Conservation (phyloP, 352 stramenopile species). For the Globisporangium takayamanum region DNA sequence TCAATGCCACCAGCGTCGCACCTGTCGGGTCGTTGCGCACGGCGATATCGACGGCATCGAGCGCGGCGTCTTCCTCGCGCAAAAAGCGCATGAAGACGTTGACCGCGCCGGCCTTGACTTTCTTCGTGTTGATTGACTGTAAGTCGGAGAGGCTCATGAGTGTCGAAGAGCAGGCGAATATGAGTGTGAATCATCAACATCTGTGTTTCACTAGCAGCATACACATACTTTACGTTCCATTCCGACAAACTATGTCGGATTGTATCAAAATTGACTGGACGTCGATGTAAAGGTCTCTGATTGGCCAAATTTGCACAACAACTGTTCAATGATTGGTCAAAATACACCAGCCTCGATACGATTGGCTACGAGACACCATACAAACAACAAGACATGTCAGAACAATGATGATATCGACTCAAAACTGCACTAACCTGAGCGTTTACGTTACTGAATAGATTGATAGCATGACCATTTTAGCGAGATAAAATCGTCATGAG, state of each 20-base stretch:
- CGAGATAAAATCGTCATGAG: no score
- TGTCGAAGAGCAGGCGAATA: slow-evolving; percentile 10
- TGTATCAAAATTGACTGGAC: slow-evolving; percentile 2
- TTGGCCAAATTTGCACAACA: not conserved
- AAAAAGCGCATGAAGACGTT: slow-evolving; percentile 16
- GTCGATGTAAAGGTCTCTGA: not conserved
- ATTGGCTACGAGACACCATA: slow-evolving; percentile 1
- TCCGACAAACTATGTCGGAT: slow-evolving; percentile 15
- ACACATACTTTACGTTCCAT: slow-evolving; percentile 9
- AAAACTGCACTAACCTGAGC: not conserved
- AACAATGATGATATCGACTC: slow-evolving; percentile 3
- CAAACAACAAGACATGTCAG: slow-evolving; percentile 1
- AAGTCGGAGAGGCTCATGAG: slow-evolving; percentile 15
- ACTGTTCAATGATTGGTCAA: not conserved
- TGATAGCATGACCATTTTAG: no score
- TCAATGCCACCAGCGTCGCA: slow-evolving; percentile 10
- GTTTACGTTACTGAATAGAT: no score
- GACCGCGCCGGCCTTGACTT: slow-evolving; percentile 7
- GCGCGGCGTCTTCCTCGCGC: slow-evolving; percentile 5
- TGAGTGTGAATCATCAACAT: slow-evolving; percentile 4
- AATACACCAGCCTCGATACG: not conserved
- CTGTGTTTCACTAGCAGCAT: slow-evolving; percentile 7
- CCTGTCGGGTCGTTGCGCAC: slow-evolving; percentile 8
- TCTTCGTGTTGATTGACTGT: slow-evolving; percentile 16
- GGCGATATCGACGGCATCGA: slow-evolving; percentile 3